These are phyloP conservation scores for Aschersonia sp. DNA, from an alignment of 2,329 filamentous ascomycete species.

Conservation along the genomic window DNA sequence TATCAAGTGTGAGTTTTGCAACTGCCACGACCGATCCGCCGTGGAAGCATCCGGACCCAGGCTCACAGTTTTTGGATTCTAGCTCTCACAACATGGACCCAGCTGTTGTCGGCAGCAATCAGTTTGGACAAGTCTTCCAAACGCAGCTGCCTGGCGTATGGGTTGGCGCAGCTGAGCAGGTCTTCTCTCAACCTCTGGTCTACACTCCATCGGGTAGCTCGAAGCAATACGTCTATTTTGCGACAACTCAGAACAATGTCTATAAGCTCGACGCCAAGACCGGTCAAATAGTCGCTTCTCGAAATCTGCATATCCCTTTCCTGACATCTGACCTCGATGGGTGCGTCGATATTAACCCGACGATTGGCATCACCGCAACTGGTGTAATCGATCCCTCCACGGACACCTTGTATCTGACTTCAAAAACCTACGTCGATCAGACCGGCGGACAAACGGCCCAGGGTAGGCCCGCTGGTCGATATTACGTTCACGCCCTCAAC, in stretches of 20 bases:
- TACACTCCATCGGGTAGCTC: conserved; percentile 31
- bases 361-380: conserved; percentile 29
- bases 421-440: conserved; percentile 27
- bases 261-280: conserved; percentile 42
- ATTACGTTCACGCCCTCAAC: conserved; percentile 22
- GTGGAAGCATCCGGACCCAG: no score
- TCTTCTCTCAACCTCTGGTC: conserved; percentile 34
- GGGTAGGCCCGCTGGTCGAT: conserved; percentile 18
- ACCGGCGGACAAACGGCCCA: conserved; percentile 13
- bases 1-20: conserved; percentile 31
- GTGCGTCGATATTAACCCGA: conserved; percentile 33
- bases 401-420: conserved; percentile 27
- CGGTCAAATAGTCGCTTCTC: conserved; percentile 30
- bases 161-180: conserved; percentile 31
- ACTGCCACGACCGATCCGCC: no score
- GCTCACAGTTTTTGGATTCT: not conserved
- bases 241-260: conserved; percentile 43
- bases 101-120: conserved; percentile 35
- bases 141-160: conserved; percentile 37
- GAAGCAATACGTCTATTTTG: conserved; percentile 38
- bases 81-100: conserved; percentile 51
- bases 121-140: conserved; percentile 41
- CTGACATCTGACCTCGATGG: conserved; percentile 30
- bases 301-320: conserved; percentile 35
- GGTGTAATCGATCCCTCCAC: conserved; percentile 29